Percentiles rank a stretch among this genome's conserved stretches.
phyloP scores from a whole-genome alignment of 495 filamentous ascomycete species.

The Pyronema domesticum region DNA sequence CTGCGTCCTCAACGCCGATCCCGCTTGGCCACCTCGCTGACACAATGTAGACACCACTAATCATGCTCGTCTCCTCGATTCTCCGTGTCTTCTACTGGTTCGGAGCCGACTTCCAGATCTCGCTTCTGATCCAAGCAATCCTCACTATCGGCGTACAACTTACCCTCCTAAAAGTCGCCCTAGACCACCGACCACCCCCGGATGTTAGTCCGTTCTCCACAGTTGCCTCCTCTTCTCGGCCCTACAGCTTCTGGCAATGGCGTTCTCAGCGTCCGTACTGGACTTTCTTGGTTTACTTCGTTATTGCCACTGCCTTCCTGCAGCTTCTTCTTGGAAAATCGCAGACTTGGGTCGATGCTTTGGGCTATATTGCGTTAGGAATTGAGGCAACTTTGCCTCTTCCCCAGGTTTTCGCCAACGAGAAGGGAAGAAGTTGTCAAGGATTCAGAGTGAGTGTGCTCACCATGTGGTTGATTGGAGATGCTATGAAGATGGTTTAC shows the following conservation, averaged over 20 bases:
- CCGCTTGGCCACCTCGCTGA: background rate
- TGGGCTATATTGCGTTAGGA: slow-evolving; percentile 70
- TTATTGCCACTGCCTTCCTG: slow-evolving; percentile 42
- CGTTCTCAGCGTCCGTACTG: slow-evolving; percentile 72
- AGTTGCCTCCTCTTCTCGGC: slow-evolving; percentile 32
- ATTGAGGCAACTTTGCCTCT: slow-evolving; percentile 80
- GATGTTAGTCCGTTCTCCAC: slow-evolving; percentile 26
- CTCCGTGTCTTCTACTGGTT: slow-evolving; percentile 94
- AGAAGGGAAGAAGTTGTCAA: slow-evolving; percentile 59
- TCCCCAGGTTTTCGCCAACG: slow-evolving; percentile 73
- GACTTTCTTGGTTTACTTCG: slow-evolving; percentile 62
- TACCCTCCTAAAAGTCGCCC: slow-evolving; percentile 70
- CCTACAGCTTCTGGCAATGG: slow-evolving; percentile 95
- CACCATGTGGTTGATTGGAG: slow-evolving; percentile 73
- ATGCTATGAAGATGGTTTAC: slow-evolving; percentile 89
- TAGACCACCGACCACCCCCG: slow-evolving; percentile 63
- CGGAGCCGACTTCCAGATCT: slow-evolving; percentile 61
- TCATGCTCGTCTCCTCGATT: slow-evolving; percentile 90
- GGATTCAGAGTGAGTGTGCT: slow-evolving; percentile 80
- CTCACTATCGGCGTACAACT: slow-evolving; percentile 75
- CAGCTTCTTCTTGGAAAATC: slow-evolving; percentile 59
- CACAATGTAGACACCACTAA: slow-evolving; percentile 61
- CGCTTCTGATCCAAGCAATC: slow-evolving; percentile 61
- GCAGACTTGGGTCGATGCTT: slow-evolving; percentile 45
- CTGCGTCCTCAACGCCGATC: background rate